A percentile compares a stretch with the other conserved stretches of the same genome.
These are phyloP conservation scores for Eucalyptus erythrocorys DNA, from an alignment of 345 rosid species.

Conservation along the genomic window DNA sequence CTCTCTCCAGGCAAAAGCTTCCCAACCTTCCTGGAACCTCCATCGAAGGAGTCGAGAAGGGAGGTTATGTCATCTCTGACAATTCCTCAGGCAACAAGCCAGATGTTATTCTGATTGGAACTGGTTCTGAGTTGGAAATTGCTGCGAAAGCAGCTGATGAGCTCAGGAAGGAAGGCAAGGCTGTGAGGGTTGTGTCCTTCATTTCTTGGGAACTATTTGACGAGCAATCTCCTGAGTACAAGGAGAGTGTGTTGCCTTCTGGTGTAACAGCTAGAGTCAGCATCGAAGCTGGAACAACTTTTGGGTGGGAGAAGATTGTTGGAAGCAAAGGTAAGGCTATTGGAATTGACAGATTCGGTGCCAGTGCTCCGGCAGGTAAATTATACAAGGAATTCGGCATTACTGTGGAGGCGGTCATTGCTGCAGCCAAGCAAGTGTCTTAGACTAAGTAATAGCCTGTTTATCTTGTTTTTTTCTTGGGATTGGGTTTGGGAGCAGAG, in stretches of 20 bases:
- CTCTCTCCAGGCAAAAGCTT: slow-evolving; percentile 88
- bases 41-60: slow-evolving; percentile 79
- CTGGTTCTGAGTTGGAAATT: slow-evolving; percentile 91
- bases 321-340: slow-evolving; percentile 72
- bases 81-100: slow-evolving; percentile 86
- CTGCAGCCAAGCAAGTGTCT: slow-evolving; percentile 38
- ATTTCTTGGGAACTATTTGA: slow-evolving; percentile 85
- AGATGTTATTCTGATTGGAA: slow-evolving; percentile 81
- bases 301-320: slow-evolving; percentile 74
- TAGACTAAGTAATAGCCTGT: neutral
- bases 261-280: slow-evolving; percentile 75
- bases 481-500: neutral
- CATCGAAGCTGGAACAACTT: slow-evolving; percentile 80
- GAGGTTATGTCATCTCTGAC: slow-evolving; percentile 82
- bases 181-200: slow-evolving; percentile 77
- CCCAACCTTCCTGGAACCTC: slow-evolving; percentile 78
- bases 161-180: slow-evolving; percentile 76
- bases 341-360: slow-evolving; percentile 73
- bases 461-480: neutral
- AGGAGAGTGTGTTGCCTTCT: slow-evolving; percentile 74
- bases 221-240: slow-evolving; percentile 69
- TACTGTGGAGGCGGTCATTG: slow-evolving; percentile 56
- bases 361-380: slow-evolving; percentile 80
- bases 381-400: slow-evolving; percentile 76
- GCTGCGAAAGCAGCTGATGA: slow-evolving; percentile 69